Conservation (phyloP, 306 rosid genomes). For the Ormosia semicastrata region DNA sequence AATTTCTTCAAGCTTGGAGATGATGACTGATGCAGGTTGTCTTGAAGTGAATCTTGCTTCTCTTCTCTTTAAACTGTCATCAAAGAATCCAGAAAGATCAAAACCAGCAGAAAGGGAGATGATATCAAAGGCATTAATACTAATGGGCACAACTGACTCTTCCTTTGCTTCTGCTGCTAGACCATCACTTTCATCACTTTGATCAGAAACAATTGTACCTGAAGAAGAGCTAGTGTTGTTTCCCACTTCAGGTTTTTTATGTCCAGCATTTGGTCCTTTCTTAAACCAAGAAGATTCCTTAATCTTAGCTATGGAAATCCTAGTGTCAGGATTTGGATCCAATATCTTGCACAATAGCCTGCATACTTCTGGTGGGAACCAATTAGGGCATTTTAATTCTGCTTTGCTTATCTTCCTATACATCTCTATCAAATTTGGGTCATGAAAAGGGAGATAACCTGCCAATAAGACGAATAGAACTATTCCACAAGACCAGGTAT, state of each 20-base stretch:
- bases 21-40: constrained; percentile 58
- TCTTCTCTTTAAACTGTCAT: constrained; percentile 39
- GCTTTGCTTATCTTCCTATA: constrained; percentile 81
- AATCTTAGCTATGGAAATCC: constrained; percentile 58
- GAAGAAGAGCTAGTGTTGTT: constrained; percentile 31
- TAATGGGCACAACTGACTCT: constrained; percentile 48
- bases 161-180: constrained; percentile 36
- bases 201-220: constrained; percentile 28
- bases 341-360: constrained; percentile 52
- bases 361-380: constrained; percentile 72
- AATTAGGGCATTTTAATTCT: constrained; percentile 60
- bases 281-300: constrained; percentile 65
- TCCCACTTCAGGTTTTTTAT: constrained; percentile 27
- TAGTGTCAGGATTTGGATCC: constrained; percentile 68
- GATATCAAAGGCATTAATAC: constrained; percentile 81
- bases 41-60: constrained; percentile 73
- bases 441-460: constrained; percentile 85
- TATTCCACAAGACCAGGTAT: constrained; percentile 94
- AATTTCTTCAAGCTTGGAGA: constrained; percentile 72
- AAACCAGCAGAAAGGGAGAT: constrained; percentile 72
- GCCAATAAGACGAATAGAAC: constrained; percentile 81
- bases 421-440: constrained; percentile 81
- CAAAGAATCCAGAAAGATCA: constrained; percentile 73
- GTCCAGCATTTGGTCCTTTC: constrained; percentile 44
- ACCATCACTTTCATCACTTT: constrained; percentile 27